phyloP scores from a whole-genome alignment of 2,329 filamentous ascomycete genomes.

The Incumbomyces delicatus region DNA sequence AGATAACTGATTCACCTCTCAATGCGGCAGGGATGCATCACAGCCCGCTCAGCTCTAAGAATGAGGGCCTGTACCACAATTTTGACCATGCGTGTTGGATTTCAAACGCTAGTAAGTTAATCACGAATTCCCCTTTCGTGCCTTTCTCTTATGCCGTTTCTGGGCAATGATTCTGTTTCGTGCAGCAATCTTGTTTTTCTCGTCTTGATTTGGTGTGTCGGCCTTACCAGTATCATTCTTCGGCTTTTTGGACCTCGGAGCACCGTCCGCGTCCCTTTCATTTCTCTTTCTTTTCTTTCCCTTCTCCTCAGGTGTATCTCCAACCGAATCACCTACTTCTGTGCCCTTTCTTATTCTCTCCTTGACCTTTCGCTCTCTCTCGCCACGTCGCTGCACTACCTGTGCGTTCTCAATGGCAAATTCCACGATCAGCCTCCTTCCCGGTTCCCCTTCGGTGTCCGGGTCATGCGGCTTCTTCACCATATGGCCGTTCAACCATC shows the following conservation, averaged over 20 bases:
- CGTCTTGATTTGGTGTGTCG: constrained; percentile 18
- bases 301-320: constrained; percentile 20
- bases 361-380: constrained; percentile 43
- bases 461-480: constrained; percentile 33
- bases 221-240: constrained; percentile 6
- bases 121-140: constrained; percentile 40
- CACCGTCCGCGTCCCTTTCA: constrained; percentile 9
- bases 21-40: too few species aligned
- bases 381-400: constrained; percentile 70
- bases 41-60: too few species aligned
- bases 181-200: constrained; percentile 48
- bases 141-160: constrained; percentile 64
- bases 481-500: constrained; percentile 78
- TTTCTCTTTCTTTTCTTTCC: constrained; percentile 25
- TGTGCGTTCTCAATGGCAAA: constrained; percentile 98
- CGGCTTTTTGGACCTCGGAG: constrained; percentile 10
- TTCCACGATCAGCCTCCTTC: constrained; percentile 84
- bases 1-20: too few species aligned
- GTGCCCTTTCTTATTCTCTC: constrained; percentile 21
- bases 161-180: constrained; percentile 72
- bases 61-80: too few species aligned
- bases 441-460: constrained; percentile 52
- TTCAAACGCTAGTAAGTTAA: too few species aligned
- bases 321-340: constrained; percentile 14
- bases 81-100: too few species aligned